Base-by-base conservation (phyloP, 23 red algal species). In the Gracilaria gracilis region DNA sequence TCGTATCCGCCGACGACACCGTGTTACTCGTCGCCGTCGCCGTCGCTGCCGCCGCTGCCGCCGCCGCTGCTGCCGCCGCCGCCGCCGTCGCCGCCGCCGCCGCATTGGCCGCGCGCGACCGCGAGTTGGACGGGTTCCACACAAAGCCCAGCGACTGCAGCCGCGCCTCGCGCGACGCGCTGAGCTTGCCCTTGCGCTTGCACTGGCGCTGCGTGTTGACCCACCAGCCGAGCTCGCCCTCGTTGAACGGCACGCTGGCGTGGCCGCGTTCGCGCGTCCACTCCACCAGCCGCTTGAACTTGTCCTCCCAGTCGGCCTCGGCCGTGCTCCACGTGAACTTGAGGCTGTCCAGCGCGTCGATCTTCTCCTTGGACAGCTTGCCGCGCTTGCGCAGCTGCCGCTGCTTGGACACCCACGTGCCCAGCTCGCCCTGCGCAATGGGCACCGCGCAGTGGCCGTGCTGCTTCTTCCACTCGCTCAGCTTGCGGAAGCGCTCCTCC, bases 211-310 rank as follows among this genome's bases (percentile, higher is more conserved):
- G 91, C 28, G 91, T 94, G 36, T 94, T 94, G 6, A 86, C 91
- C 91, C 91, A 94, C 91, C 91, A 94, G 7, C 91, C 91, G 28
- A 94, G 91, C 36, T 86, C 91, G 54, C 91, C 91, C n/a, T 85
- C 81, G 53, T 87, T 87, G 59, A 94, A 94, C 21, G 91, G 91
- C 67, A 94, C 91, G 17, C 80, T 73, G 55, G 81, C 83, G 62
- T 94, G 91, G 16, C 91, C 91, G 29, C 86, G 50, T 57, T 81
- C 64, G 38, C 64, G 53, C 40, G 61, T 67, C 80, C 80, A 94
- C 21, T 87, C 82, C 49, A 57, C 49, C 51, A 86, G 75, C 28
- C 81, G 67, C 44, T 86, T 86, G 44, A 87, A 81, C 72, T 86
- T 85, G 29, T 85, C 91, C 48, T 94, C 91, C 91, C 91, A 94